phyloP scores from a whole-genome alignment of 345 rosid genomes.

The Tarenaya hassleriana region DNA sequence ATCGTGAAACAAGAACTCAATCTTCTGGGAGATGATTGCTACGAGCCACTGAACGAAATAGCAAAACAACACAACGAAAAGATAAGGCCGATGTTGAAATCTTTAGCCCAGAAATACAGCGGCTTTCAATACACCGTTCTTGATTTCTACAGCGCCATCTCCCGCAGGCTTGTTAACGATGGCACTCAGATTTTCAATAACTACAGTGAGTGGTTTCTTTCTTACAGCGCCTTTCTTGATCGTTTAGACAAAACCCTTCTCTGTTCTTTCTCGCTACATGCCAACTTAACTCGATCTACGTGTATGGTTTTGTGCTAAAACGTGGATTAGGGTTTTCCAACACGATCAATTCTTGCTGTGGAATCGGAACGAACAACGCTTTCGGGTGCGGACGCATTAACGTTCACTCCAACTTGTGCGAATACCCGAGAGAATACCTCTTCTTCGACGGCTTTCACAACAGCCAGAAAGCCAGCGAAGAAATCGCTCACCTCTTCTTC shows the following conservation, averaged over 20 bases:
- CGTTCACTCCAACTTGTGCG: background rate
- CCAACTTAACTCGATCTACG: too few relatives aligned
- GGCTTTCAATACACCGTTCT: constrained; percentile 27
- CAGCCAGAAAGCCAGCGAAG: background rate
- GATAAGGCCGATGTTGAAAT: constrained; percentile 22
- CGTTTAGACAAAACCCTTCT: too few relatives aligned
- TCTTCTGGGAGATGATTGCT: constrained; percentile 13
- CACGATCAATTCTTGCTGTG: constrained; percentile 5
- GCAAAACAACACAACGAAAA: constrained; percentile 28
- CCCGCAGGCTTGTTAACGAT: constrained; percentile 5
- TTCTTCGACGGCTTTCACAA: background rate
- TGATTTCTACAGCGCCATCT: constrained; percentile 21
- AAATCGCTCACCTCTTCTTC: background rate
- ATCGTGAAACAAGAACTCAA: constrained; percentile 23
- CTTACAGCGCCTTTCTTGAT: too few relatives aligned
- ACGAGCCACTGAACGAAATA: constrained; percentile 19
- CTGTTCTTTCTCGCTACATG: too few relatives aligned
- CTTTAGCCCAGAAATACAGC: constrained; percentile 5
- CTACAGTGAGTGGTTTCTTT: constrained; percentile 19
- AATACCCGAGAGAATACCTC: constrained; percentile 3
- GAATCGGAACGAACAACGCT: background rate
- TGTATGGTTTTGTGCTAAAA: too few relatives aligned
- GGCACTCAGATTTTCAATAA: background rate
- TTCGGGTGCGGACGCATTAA: background rate
- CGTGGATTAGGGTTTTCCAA: too few relatives aligned